These are phyloP conservation scores for Melastoma malabathricum DNA, from an alignment of 345 rosid genomes.

Conservation along the genomic window DNA sequence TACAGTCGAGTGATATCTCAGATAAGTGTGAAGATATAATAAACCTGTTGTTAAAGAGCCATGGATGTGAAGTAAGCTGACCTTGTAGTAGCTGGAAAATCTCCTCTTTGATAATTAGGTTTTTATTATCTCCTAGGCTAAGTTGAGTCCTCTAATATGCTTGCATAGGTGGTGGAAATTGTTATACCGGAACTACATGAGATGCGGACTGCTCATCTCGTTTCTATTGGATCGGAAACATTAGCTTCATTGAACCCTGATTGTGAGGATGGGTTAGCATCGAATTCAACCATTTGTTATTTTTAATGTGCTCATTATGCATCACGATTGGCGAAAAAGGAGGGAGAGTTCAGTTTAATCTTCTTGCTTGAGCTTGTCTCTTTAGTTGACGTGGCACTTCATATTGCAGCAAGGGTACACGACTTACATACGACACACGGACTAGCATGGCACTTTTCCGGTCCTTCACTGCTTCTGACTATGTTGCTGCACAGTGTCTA, in stretches of 20 bases:
- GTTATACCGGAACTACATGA: constrained; percentile 76
- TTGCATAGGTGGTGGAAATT: constrained; percentile 48
- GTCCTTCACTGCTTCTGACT: constrained; percentile 70
- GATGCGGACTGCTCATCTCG: constrained; percentile 68
- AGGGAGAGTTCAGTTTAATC: background rate
- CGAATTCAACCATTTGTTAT: no score
- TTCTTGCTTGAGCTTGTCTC: background rate
- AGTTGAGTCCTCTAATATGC: constrained; percentile 5
- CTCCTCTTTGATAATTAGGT: background rate
- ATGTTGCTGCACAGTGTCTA: constrained; percentile 58
- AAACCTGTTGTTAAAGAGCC: constrained; percentile 36
- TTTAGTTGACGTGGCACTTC: constrained; percentile 5
- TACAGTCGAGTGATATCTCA: constrained; percentile 53
- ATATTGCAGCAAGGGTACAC: constrained; percentile 40
- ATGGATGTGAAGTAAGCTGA: constrained; percentile 62
- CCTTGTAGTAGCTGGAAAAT: background rate
- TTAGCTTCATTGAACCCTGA: constrained; percentile 34
- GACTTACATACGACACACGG: constrained; percentile 52
- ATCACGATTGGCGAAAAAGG: background rate
- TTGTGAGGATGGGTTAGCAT: constrained; percentile 52
- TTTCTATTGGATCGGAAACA: constrained; percentile 55
- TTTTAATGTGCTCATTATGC: background rate
- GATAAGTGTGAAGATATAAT: constrained; percentile 66
- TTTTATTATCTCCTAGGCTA: background rate
- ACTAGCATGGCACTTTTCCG: constrained; percentile 54